Conservation (phyloP, 441 rosid species). For the Pelargonium myrrhifolium region DNA sequence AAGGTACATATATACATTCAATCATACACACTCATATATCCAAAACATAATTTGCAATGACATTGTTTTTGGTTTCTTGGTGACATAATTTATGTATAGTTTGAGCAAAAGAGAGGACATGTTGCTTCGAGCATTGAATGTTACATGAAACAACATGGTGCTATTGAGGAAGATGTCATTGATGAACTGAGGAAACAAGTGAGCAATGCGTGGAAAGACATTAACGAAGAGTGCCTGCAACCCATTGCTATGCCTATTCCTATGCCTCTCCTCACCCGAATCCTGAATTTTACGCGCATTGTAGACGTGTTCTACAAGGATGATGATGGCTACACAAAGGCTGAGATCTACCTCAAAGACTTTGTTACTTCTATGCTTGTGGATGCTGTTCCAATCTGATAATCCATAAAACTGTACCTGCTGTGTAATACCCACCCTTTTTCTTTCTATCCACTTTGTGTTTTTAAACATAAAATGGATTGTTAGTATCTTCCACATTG, state of each 20-base stretch:
- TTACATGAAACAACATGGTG: conserved; percentile 23
- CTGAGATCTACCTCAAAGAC: neutral
- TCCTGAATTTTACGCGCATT: conserved; percentile 17
- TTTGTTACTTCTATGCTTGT: conserved; percentile 9
- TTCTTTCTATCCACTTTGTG: too few relatives aligned
- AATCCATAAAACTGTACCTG: too few relatives aligned
- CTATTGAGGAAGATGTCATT: conserved; percentile 14
- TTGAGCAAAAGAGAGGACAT: neutral
- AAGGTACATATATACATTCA: neutral
- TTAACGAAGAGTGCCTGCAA: conserved; percentile 20
- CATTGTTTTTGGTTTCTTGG: too few relatives aligned
- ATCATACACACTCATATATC: neutral
- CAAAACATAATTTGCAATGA: too few relatives aligned
- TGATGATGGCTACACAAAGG: conserved; percentile 18
- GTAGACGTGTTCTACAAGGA: conserved; percentile 18
- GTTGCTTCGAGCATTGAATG: conserved; percentile 19
- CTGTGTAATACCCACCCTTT: too few relatives aligned
- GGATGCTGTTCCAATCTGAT: conserved; percentile 4
- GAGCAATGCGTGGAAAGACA: conserved; percentile 29
- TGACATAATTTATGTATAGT: neutral
- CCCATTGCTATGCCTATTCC: conserved; percentile 17
- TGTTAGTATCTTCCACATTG: too few relatives aligned
- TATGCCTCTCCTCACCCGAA: conserved; percentile 9
- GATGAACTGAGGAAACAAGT: conserved; percentile 15
- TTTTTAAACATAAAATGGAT: too few relatives aligned